These are phyloP conservation scores for Spergularia marina DNA, from an alignment of 148 eudicot genomes.

Conservation along the genomic window DNA sequence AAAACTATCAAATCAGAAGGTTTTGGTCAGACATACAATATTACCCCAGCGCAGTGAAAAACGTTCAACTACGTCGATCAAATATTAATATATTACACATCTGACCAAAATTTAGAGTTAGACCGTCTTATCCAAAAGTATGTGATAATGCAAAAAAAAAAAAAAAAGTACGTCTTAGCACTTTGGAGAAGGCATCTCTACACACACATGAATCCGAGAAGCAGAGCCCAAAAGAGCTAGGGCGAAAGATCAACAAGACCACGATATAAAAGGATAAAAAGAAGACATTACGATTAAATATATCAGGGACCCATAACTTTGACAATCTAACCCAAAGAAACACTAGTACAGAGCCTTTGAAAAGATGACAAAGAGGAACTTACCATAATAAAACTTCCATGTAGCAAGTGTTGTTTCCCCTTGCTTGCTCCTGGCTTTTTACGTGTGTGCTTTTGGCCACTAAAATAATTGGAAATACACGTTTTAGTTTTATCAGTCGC, in stretches of 20 bases:
- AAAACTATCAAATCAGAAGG: no score
- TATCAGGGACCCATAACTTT: conserved; percentile 16
- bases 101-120: no score
- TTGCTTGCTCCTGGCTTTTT: conserved; percentile 11
- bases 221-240: conserved; percentile 27
- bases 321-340: neutral
- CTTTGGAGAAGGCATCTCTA: conserved; percentile 14
- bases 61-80: no score
- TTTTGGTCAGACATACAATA: no score
- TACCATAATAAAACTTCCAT: conserved; percentile 6
- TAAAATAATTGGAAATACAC: conserved; percentile 2
- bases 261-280: conserved; percentile 10
- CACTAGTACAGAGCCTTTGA: conserved; percentile 9
- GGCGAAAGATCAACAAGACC: conserved; percentile 17
- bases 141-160: no score
- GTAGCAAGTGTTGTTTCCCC: neutral
- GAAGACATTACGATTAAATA: conserved; percentile 1
- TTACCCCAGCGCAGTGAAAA: no score
- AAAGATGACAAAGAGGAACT: conserved; percentile 26
- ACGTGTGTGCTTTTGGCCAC: neutral
- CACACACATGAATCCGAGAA: conserved; percentile 24
- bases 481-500: neutral
- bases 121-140: no score
- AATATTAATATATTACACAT: no score
- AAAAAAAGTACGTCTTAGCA: neutral